phyloP scores from a whole-genome alignment of 306 rosid genomes.

The Adenanthera pavonina region DNA sequence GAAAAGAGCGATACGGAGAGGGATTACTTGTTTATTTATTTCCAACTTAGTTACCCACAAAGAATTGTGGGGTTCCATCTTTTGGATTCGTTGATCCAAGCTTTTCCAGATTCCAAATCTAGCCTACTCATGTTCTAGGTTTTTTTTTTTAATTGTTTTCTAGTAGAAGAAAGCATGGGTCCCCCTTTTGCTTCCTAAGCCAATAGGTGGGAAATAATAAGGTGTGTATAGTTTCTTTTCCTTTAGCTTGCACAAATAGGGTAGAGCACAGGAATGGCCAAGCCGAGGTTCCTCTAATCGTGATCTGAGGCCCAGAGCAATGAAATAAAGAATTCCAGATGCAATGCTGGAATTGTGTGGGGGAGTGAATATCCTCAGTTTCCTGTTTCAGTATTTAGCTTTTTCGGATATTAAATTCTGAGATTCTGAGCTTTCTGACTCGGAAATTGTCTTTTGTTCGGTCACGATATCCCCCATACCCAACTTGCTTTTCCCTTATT shows the following conservation, averaged over 20 bases:
- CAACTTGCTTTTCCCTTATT: constrained; percentile 40
- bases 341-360: constrained; percentile 42
- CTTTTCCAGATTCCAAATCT: constrained; percentile 17
- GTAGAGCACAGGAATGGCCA: background rate
- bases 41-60: constrained; percentile 20
- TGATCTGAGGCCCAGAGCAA: background rate
- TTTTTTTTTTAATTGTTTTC: constrained; percentile 29
- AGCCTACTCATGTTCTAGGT: background rate
- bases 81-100: constrained; percentile 11
- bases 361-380: constrained; percentile 48
- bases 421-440: constrained; percentile 76
- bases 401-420: constrained; percentile 44
- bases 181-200: constrained; percentile 15
- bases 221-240: constrained; percentile 15
- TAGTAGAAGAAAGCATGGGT: constrained; percentile 36
- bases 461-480: constrained; percentile 38
- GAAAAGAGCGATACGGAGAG: constrained; percentile 20
- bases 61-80: background rate
- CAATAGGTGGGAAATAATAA: background rate
- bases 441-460: constrained; percentile 65
- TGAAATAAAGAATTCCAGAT: constrained; percentile 25
- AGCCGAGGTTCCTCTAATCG: constrained; percentile 16
- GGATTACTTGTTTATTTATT: background rate
- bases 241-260: constrained; percentile 5
- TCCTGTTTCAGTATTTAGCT: constrained; percentile 40